Conservation (phyloP, 305 asterid species). For the Solanum aculeatissimum region DNA sequence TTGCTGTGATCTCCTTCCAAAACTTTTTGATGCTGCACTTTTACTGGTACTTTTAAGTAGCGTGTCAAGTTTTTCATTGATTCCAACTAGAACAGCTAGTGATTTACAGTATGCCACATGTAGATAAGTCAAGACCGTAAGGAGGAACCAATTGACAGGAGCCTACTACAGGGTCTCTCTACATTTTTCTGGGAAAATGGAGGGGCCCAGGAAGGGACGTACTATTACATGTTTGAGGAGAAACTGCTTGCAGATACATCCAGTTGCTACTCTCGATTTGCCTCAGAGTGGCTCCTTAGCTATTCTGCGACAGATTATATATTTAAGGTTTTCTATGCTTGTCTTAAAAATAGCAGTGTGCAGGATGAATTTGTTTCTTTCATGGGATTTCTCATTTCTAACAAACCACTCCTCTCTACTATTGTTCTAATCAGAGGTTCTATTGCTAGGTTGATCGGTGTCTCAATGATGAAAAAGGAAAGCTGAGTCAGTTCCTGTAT, state of each 20-base stretch:
- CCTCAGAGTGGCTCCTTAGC: conserved; percentile 5
- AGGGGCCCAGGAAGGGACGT: neutral
- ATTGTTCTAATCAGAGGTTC: neutral
- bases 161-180: conserved; percentile 7
- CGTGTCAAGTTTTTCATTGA: neutral
- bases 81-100: neutral
- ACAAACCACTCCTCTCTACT: neutral
- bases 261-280: neutral
- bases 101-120: neutral
- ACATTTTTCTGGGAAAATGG: conserved; percentile 7
- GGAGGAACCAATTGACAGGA: conserved; percentile 7
- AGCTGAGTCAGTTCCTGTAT: conserved; percentile 2
- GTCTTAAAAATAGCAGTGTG: neutral
- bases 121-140: conserved; percentile 8
- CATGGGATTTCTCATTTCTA: neutral
- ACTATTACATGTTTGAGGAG: conserved; percentile 7
- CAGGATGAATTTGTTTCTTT: neutral
- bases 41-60: conserved; percentile 3
- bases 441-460: conserved; percentile 2
- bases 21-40: conserved; percentile 9
- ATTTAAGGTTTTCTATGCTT: conserved; percentile 1
- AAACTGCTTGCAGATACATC: conserved; percentile 6
- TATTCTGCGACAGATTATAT: conserved; percentile 8
- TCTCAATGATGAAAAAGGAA: conserved; percentile 7
- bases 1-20: conserved; percentile 5